Conservation (phyloP, 2,329 filamentous ascomycete species). For the Neurospora sp. region DNA sequence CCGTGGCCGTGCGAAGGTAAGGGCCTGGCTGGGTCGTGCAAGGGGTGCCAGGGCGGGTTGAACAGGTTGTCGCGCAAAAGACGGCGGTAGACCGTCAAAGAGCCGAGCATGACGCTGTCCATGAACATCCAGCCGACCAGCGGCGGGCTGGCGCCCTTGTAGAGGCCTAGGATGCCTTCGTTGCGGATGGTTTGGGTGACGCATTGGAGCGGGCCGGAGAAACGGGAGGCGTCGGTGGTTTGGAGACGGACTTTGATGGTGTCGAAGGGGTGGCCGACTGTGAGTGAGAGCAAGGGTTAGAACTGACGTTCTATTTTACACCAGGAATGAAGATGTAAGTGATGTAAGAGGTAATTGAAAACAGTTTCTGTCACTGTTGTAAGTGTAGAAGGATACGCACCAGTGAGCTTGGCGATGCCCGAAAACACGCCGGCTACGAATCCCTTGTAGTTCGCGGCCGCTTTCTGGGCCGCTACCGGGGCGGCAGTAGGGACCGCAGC, state of each 20-base stretch:
- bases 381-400: slow-evolving; percentile 36
- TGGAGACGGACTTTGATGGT: slow-evolving; percentile 95
- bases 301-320: background rate
- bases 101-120: slow-evolving; percentile 86
- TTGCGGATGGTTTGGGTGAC: slow-evolving; percentile 73
- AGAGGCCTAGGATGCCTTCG: slow-evolving; percentile 77
- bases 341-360: background rate
- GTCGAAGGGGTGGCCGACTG: slow-evolving; percentile 72
- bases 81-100: slow-evolving; percentile 79
- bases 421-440: slow-evolving; percentile 96
- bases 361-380: background rate
- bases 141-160: slow-evolving; percentile 90
- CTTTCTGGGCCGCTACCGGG: slow-evolving; percentile 5
- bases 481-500: slow-evolving; percentile 7
- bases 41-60: slow-evolving; percentile 34
- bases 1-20: slow-evolving; percentile 76
- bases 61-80: slow-evolving; percentile 76
- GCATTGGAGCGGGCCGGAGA: slow-evolving; percentile 80
- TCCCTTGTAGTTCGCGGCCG: slow-evolving; percentile 68
- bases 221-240: slow-evolving; percentile 67
- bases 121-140: slow-evolving; percentile 98
- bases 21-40: slow-evolving; percentile 27
- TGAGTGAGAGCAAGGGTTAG: background rate
- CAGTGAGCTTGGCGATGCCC: slow-evolving; percentile 79
- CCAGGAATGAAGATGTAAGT: background rate